A percentile compares a stretch with the other conserved stretches of the same genome.
phyloP scores from a whole-genome alignment of 352 stramenopile species.

The Elongisporangium anandrum region DNA sequence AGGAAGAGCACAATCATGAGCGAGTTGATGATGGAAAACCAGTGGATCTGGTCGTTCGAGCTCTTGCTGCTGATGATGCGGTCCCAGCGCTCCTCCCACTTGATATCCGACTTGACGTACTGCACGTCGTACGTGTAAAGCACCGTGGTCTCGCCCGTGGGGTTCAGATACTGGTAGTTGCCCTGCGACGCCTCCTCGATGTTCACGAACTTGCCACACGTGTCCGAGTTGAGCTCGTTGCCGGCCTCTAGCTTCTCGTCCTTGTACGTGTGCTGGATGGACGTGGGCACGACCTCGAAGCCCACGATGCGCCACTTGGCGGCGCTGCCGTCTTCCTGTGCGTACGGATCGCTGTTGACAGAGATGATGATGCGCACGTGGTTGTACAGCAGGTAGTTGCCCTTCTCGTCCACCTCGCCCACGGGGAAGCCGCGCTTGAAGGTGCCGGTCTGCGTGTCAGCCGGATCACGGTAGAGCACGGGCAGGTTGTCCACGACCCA shows the following conservation, averaged over 20 bases:
- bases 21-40: conserved; percentile 99
- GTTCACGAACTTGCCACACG: conserved; percentile 88
- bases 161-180: conserved; percentile 84
- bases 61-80: conserved; percentile 96
- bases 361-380: conserved; percentile 95
- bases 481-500: conserved; percentile 92
- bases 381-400: conserved; percentile 97
- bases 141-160: conserved; percentile 73
- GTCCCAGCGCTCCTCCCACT: conserved; percentile 98
- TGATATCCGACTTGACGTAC: conserved; percentile 92
- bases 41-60: conserved; percentile 98
- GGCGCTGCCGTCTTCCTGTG: conserved; percentile 33
- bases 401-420: conserved; percentile 87
- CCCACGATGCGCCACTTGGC: conserved; percentile 91
- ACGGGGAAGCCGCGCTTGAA: conserved; percentile 92
- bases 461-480: conserved; percentile 81
- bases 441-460: conserved; percentile 60
- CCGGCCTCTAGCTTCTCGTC: conserved; percentile 69
- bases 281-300: conserved; percentile 96
- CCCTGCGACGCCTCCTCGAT: conserved; percentile 73
- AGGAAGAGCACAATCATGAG: conserved; percentile 99
- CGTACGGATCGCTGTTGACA: conserved; percentile 88
- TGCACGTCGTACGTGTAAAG: conserved; percentile 99
- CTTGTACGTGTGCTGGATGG: conserved; percentile 91
- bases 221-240: conserved; percentile 77